These are phyloP conservation scores for Yamadazyma takamatsuzukensis DNA, from an alignment of 805 yeast genomes.

Conservation along the genomic window DNA sequence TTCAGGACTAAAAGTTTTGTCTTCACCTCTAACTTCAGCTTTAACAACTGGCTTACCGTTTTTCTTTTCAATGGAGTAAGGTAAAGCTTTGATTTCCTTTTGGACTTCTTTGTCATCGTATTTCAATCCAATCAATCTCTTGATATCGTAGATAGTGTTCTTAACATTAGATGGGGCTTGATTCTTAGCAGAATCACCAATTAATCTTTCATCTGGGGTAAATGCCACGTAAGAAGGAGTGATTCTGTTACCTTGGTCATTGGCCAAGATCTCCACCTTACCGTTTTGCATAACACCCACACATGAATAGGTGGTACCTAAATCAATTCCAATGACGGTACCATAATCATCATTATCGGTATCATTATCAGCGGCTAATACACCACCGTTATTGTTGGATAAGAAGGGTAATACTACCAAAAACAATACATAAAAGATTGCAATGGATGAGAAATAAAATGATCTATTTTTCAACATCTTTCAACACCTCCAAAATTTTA, in stretches of 20 bases:
- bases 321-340: conserved; percentile 69
- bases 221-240: conserved; percentile 96
- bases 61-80: conserved; percentile 73
- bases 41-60: conserved; percentile 77
- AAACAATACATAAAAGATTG: conserved; percentile 28
- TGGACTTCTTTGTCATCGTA: conserved; percentile 77
- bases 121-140: conserved; percentile 92
- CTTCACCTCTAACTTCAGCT: conserved; percentile 81
- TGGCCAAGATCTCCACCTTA: conserved; percentile 92
- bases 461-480: too few relatives aligned
- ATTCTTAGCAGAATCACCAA: conserved; percentile 97
- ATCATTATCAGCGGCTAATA: conserved; percentile 19
- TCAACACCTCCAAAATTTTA: too few relatives aligned
- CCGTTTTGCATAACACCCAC: conserved; percentile 93
- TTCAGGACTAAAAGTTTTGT: conserved; percentile 86
- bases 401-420: conserved; percentile 36
- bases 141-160: conserved; percentile 88
- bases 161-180: conserved; percentile 93
- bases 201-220: conserved; percentile 87
- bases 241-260: conserved; percentile 98
- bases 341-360: conserved; percentile 37
- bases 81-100: conserved; percentile 58
- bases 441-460: conserved; percentile 25
- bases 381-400: conserved; percentile 11
- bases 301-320: conserved; percentile 91